Evolutionary conservation across 352 stramenopile genomes (phyloP), one percentile per base, ranked within the genome.

Genomic region (Saprolegnia parasitica): DNA sequence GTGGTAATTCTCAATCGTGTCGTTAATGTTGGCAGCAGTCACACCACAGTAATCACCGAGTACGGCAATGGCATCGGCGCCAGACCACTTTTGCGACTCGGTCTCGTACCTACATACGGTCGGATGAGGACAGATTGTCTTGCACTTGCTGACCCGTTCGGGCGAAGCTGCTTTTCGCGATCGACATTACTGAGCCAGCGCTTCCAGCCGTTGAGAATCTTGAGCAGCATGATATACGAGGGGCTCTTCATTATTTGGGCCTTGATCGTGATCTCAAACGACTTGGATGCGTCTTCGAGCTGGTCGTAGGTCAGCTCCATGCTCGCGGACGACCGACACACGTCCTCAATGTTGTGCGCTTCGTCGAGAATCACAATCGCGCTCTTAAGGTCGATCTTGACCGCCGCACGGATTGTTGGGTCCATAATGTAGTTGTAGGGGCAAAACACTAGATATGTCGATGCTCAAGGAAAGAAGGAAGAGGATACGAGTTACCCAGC

Each of bases 341-440:
- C 92, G 65, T 95, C 87, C 71, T 96, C 88, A 35, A 95, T 84
- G 52, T 96, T 96, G 68, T 96, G 88, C 2, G 87, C 88, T 63
- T 96, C 88, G 42, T 96, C 88, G 47, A 96, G 76, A 35, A 96
- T 78, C 24, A 96, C 72, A 49, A 96, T 91, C 4, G 85, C 72
- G 62, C 90, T 75, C 50, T 89, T 83, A 0, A 94, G 74, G n/a
- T 72, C 80, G 60, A 96, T 92, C 2, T 74, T 75, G 0, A 93
- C 78, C 1, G 88, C 77, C 5, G 78, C 74, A 15, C 88, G 85
- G 63, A 96, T 93, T 13, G 75, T 76, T 39, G 87, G 86, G 61
- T 95, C 80, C 42, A 96, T 68, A 32, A 96, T 65, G 71, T 96
- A 96, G 70, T 93, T 96, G 76, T 96, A 96, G n/a, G 88, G 88